Evolutionary conservation across 257 asterid species (phyloP), one percentile per base, ranked within the genome.

Genomic region (Parsonsia alboflavescens): DNA sequence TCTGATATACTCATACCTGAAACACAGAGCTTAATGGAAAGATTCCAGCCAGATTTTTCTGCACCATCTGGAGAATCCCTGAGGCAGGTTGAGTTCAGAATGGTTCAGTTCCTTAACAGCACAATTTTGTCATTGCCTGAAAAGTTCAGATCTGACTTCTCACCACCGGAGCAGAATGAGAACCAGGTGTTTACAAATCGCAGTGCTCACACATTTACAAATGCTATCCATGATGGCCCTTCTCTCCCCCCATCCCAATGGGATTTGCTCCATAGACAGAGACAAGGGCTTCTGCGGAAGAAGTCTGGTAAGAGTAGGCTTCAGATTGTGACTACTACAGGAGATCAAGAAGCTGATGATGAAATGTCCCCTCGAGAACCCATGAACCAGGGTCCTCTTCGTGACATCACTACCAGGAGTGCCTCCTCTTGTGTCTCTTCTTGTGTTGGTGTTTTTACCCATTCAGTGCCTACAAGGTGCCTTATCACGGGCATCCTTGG

Each of bases 281-380:
- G 91, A 19, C 92, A 82, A 53, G 92, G 96, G 58, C 80, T 83
- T 69, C 73, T 83, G 0, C 81, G 88, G 82, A 92, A 87, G 86
- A 95, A 95, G 74, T 92, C 99, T 22, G 98, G 96, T 45, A 95
- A 92, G 86, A 95, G 98, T 85, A 85, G 97, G 89, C 98, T 92
- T 28, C 98, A 95, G 81, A 82, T 89, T 15, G 98, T 95, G 75
- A 83, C 97, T 6, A 75, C 85, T 1, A 92, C 93, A 0, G 99
- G 97, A 46, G 98, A 89, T 72, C 88, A 92, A 15, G 97, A 93
- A 82, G 98, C 98, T 0, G 98, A 92, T 54, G 99, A 95, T 24
- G 98, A 95, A 88, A 92, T 95, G 99, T 89, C 98, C 73, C 98
- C 98, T 48, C 84, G 97, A 66, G 89, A 78, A 56, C 92, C 92